Percentiles rank a stretch among this genome's conserved stretches.
Evolutionary conservation across 495 filamentous ascomycete species (phyloP).

Genomic region (Hypoxylon intermedium): DNA sequence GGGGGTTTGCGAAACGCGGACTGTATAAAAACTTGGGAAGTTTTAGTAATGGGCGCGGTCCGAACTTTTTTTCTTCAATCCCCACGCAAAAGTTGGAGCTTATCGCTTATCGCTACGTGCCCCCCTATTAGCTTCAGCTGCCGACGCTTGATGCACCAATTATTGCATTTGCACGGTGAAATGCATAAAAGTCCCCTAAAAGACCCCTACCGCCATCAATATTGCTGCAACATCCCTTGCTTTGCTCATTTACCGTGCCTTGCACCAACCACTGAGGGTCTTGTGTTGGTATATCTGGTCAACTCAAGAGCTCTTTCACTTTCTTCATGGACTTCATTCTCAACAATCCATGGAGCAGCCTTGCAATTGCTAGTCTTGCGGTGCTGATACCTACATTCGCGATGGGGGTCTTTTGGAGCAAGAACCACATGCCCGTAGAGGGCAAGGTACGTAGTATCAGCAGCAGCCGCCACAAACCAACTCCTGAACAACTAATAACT

Average conservation of each 20-base stretch:
- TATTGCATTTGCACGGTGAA: not conserved
- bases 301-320: constrained; percentile 1
- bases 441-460: constrained; percentile 66
- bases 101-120: constrained; percentile 29
- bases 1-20: not conserved
- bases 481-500: constrained; percentile 5
- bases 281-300: too few relatives aligned
- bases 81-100: constrained; percentile 10
- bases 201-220: too few relatives aligned
- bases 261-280: too few relatives aligned
- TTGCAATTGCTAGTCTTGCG: constrained; percentile 53
- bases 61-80: constrained; percentile 34
- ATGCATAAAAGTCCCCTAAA: not conserved
- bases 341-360: constrained; percentile 26
- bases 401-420: constrained; percentile 71
- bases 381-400: constrained; percentile 56
- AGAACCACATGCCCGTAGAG: constrained; percentile 82
- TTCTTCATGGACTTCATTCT: constrained; percentile 27
- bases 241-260: not conserved
- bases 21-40: not conserved
- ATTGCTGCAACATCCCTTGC: not conserved
- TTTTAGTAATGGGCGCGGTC: not conserved
- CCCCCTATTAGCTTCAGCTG: too few relatives aligned
- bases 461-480: not conserved
- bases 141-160: too few relatives aligned